Evolutionary conservation across 441 rosid species (phyloP), one percentile per base, ranked within the genome.

Genomic region (Pelargonium australe): DNA sequence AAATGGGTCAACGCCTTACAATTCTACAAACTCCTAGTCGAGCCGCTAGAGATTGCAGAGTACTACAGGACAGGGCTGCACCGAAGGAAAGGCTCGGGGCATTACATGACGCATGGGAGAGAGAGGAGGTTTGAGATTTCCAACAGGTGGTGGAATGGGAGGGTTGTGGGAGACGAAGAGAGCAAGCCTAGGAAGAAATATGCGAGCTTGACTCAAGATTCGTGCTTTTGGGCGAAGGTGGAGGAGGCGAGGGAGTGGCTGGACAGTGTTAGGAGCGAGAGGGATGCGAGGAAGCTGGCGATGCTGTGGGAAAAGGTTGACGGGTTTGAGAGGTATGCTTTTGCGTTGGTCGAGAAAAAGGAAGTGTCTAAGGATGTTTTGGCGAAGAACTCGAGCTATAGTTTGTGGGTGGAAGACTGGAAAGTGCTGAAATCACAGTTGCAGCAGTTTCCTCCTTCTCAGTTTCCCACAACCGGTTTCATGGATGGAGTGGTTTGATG

Each of bases 201-300:
- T 20, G 86, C 97, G 0, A 77, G 93, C 75, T 41, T 79, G 47
- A 94, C 97, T 0, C 96, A 91, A 57, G 98, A 94, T 73, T 68
- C 97, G 10, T 83, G 86, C 73, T 94, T 91, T 55, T 89, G 96
- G 98, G 97, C 92, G 3, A 83, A 64, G 75, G 83, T 94, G 14
- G 95, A 94, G 78, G 89, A 88, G 80, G 93, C 92, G 4, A 78
- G 71, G 72, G 98, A 86, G 23, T 82, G 70, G 66, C 72, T 88
- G 2, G 82, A 85, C 62, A 74, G 28, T n/a, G 65, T 82, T 5
- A 81, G 68, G 78, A 74, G 72, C 12, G 89, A 82, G 70, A 65
- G 28, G 2, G 85, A 84, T 72, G 40, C 14, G 0, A 75, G 31
- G 4, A 82, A 17, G 44, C 60, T 7, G 43, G 40, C 20, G 31